Conservation (phyloP, 768 basidiomycete genomes). For the Pisolithus orientalis region DNA sequence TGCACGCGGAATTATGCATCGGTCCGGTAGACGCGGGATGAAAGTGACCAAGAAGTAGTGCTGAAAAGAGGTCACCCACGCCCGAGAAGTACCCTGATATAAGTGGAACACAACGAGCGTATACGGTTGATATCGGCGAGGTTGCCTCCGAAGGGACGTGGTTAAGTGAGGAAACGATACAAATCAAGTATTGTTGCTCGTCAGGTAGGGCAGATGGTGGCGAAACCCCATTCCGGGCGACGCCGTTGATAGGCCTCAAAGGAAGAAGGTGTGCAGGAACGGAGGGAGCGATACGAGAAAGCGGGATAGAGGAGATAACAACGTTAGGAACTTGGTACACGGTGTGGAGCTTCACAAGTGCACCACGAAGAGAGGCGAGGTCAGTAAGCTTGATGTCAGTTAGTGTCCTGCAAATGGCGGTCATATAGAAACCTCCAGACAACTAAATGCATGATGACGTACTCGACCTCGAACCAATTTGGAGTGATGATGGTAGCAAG, state of each 20-base stretch:
- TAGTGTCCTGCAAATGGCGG: slow-evolving; percentile 48
- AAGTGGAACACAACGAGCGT: slow-evolving; percentile 67
- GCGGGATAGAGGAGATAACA: slow-evolving; percentile 86
- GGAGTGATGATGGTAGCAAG: slow-evolving; percentile 92
- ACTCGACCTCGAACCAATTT: slow-evolving; percentile 99
- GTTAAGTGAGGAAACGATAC: slow-evolving; percentile 62
- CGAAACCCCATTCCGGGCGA: neutral
- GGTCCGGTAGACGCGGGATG: slow-evolving; percentile 17
- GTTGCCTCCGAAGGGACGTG: slow-evolving; percentile 10
- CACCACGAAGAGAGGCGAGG: slow-evolving; percentile 55
- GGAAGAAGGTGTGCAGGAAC: slow-evolving; percentile 45
- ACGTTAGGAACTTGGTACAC: slow-evolving; percentile 75
- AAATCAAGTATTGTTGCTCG: slow-evolving; percentile 56
- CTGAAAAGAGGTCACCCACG: slow-evolving; percentile 95
- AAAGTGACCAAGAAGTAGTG: slow-evolving; percentile 83
- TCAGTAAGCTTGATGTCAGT: slow-evolving; percentile 69
- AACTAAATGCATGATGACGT: slow-evolving; percentile 8
- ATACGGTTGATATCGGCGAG: slow-evolving; percentile 38
- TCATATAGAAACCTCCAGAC: slow-evolving; percentile 1
- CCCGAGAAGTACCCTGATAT: slow-evolving; percentile 93
- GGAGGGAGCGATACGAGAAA: slow-evolving; percentile 52
- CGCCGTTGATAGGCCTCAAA: neutral
- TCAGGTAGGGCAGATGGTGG: slow-evolving; percentile 11
- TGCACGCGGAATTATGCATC: slow-evolving; percentile 23
- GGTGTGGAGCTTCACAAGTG: slow-evolving; percentile 69